A percentile compares a stretch with the other conserved stretches of the same genome.
Evolutionary conservation across 2,329 filamentous ascomycete genomes (phyloP).

Genomic region (Hymenoscyphus infarciens): DNA sequence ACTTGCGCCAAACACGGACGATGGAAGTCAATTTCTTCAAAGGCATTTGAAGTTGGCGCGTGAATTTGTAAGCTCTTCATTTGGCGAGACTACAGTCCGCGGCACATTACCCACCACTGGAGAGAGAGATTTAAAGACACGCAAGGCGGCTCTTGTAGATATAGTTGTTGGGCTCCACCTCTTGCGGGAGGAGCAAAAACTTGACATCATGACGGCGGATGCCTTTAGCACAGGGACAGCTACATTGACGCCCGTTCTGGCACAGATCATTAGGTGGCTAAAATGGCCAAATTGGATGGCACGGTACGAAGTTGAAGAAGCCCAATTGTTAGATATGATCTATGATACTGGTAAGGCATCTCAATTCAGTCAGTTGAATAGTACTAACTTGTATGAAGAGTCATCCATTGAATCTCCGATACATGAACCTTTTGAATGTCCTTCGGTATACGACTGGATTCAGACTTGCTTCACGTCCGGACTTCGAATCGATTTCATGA

Average conservation of each 20-base stretch:
- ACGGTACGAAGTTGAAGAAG: slow-evolving; percentile 60
- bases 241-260: slow-evolving; percentile 68
- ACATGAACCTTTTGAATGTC: slow-evolving; percentile 50
- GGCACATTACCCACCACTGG: slow-evolving; percentile 64
- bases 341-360: slow-evolving; percentile 49
- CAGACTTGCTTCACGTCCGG: slow-evolving; percentile 38
- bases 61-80: slow-evolving; percentile 59
- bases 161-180: slow-evolving; percentile 77
- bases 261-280: slow-evolving; percentile 80
- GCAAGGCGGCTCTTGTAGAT: slow-evolving; percentile 60
- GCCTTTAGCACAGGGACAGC: slow-evolving; percentile 42
- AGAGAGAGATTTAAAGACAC: slow-evolving; percentile 50
- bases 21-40: slow-evolving; percentile 51
- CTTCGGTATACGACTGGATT: slow-evolving; percentile 56
- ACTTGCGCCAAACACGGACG: slow-evolving; percentile 36
- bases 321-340: slow-evolving; percentile 46
- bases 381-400: slow-evolving; percentile 11
- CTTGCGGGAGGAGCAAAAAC: slow-evolving; percentile 83
- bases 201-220: slow-evolving; percentile 59
- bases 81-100: slow-evolving; percentile 52
- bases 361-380: slow-evolving; percentile 10
- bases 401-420: slow-evolving; percentile 32
- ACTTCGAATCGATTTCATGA: slow-evolving; percentile 43
- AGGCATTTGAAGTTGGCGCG: slow-evolving; percentile 56
- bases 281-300: slow-evolving; percentile 64